Percentiles rank a stretch among this genome's conserved stretches.
Conservation (phyloP, 2,329 filamentous ascomycete species). For the Ceratocystis albifundus region DNA sequence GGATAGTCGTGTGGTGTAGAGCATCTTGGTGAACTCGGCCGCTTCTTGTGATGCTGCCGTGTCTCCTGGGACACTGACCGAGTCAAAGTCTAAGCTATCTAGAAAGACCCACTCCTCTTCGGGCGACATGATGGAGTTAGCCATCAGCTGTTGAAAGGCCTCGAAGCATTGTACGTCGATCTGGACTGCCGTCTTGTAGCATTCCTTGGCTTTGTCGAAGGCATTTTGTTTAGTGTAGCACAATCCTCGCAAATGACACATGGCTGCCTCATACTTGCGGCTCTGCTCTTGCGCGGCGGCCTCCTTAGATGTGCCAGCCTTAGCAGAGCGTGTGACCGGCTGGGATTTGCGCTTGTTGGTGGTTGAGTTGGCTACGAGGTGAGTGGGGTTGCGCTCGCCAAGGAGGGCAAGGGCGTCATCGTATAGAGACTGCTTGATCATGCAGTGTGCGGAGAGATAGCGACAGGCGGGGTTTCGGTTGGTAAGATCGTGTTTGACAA, state of each 20-base stretch:
- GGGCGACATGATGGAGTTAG: conserved; percentile 82
- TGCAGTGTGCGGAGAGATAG: conserved; percentile 87
- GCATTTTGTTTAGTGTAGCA: conserved; percentile 97
- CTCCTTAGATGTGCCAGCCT: conserved; percentile 13
- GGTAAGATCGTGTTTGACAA: conserved; percentile 73
- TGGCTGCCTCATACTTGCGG: conserved; percentile 82
- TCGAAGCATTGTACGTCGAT: conserved; percentile 98
- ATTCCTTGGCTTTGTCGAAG: conserved; percentile 93
- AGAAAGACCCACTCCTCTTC: conserved; percentile 85
- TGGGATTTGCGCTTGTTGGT: conserved; percentile 53
- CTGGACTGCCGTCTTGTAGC: conserved; percentile 92
- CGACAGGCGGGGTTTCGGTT: conserved; percentile 72
- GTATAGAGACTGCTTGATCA: conserved; percentile 81
- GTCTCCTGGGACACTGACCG: conserved; percentile 55
- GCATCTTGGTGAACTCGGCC: conserved; percentile 85
- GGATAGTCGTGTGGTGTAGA: conserved; percentile 89
- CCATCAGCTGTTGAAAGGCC: conserved; percentile 95
- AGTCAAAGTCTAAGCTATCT: conserved; percentile 80
- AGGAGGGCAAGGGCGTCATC: conserved; percentile 79
- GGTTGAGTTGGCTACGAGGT: conserved; percentile 57
- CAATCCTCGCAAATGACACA: conserved; percentile 89
- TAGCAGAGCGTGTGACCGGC: conserved; percentile 37
- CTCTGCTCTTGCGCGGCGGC: conserved; percentile 25
- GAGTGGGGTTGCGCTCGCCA: conserved; percentile 85
- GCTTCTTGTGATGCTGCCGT: conserved; percentile 66